Base-by-base conservation (phyloP, 441 rosid species). In the Lepidium campestre region DNA sequence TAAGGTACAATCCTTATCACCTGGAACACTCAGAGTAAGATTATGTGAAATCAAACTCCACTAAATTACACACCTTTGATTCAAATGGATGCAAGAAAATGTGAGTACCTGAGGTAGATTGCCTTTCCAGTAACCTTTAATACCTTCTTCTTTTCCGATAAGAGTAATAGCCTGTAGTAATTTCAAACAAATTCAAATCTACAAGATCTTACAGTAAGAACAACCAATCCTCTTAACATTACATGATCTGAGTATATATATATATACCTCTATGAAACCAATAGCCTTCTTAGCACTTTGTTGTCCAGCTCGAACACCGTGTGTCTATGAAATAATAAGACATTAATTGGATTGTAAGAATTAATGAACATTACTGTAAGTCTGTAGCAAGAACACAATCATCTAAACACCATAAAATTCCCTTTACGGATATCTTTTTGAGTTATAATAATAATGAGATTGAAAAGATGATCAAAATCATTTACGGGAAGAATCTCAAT, bases 111-210 rank as follows among this genome's bases (percentile, higher is more conserved):
- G 99, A 48, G 99, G 98, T 47, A 94, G 80, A 75, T 94, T 91
- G 57, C 98, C 99, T 82, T 94, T 94, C 99, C 99, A 90, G 53
- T 88, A 94, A 32, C 99, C 98, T 80, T 84, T 94, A 29, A 91
- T 54, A 31, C 98, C 99, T 78, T 85, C 98, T 75, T 94, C 90
- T 79, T 86, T 89, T 55, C 91, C 94, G 54, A 91, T 85, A 68
- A 84, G 67, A 29, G 79, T 49, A 56, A 88, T 74, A 9, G 99
- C 98, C 99, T 94, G 78, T 68, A 76, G 35, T 68, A 46, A 62
- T 40, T 56, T 40, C 42, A 48, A 46, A 45, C 50, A 52, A 58
- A 57, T 37, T 41, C 53, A 49, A 50, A 62, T 31, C 40, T 53
- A 46, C 12, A 45, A 52, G 17, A 50, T 11, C 14, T 6, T 23